Evolutionary conservation across 371 early-diverging fungal genomes (phyloP).

Genomic region (Haplosporangium sp.): DNA sequence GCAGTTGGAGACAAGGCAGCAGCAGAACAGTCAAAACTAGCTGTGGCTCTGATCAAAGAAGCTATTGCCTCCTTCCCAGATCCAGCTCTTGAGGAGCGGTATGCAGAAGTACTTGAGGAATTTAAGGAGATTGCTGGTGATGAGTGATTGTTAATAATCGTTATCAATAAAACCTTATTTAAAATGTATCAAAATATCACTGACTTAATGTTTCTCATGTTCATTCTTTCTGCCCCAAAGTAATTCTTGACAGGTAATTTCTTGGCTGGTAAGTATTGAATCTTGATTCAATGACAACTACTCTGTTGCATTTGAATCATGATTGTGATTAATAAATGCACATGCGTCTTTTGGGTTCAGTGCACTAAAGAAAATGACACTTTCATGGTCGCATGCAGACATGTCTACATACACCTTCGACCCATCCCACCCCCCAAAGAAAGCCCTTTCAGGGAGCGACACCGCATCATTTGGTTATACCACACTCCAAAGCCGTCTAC

Average conservation of each 20-base stretch:
- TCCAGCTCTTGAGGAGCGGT: constrained; percentile 44
- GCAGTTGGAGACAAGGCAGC: constrained; percentile 50
- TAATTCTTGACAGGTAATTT: neutral
- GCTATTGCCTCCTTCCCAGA: constrained; percentile 51
- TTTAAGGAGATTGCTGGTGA: constrained; percentile 47
- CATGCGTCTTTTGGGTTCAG: too few species aligned
- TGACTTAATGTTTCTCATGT: neutral
- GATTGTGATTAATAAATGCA: neutral
- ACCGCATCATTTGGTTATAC: constrained; percentile 81
- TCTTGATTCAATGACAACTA: neutral
- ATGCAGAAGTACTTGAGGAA: constrained; percentile 45
- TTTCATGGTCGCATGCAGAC: too few species aligned
- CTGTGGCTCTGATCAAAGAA: constrained; percentile 48
- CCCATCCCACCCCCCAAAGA: constrained; percentile 68
- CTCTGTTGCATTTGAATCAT: neutral
- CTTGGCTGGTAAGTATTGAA: neutral
- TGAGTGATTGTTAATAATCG: constrained; percentile 3
- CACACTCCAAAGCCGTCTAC: constrained; percentile 83
- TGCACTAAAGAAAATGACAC: too few species aligned
- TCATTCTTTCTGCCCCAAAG: neutral
- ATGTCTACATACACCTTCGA: constrained; percentile 9
- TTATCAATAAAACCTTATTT: neutral
- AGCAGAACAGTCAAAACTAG: constrained; percentile 38
- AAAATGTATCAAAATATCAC: too few species aligned
- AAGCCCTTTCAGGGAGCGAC: constrained; percentile 73